Percentiles rank a stretch among this genome's conserved stretches.
phyloP scores from a whole-genome alignment of 805 yeast genomes.

The Lipomyces sp. region DNA sequence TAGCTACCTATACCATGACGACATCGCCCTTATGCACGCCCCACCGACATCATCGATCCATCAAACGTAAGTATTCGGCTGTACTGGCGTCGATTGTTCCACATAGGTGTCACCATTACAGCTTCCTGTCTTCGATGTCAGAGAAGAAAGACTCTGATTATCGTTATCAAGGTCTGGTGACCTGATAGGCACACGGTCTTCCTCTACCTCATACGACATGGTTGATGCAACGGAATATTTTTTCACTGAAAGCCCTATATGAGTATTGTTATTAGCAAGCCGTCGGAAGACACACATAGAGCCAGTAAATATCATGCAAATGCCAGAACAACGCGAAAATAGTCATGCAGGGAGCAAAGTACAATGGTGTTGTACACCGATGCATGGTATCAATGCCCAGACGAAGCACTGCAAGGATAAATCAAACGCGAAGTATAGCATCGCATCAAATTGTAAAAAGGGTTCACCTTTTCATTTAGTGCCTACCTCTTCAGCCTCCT shows the following conservation, averaged over 20 bases:
- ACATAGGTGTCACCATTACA: not conserved
- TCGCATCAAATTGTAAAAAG: slow-evolving; percentile 1
- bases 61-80: slow-evolving; percentile 2
- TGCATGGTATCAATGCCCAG: not conserved
- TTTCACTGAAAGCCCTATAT: slow-evolving; percentile 5
- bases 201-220: slow-evolving; percentile 7
- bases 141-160: slow-evolving; percentile 10
- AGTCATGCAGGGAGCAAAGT: not conserved
- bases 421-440: not conserved
- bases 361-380: not conserved
- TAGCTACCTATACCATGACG: not conserved
- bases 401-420: not conserved
- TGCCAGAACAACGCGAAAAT: slow-evolving; percentile 4
- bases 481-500: not conserved
- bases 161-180: slow-evolving; percentile 20
- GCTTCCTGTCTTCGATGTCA: slow-evolving; percentile 9
- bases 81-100: not conserved
- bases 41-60: too few relatives aligned
- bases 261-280: not conserved
- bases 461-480: not conserved
- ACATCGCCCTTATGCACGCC: not conserved
- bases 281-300: not conserved
- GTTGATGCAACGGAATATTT: not conserved
- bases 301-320: not conserved
- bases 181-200: slow-evolving; percentile 29